Percentiles rank a stretch among this genome's conserved stretches.
Conservation (phyloP, 148 eudicot species). For the Fagopyrum esculentum region DNA sequence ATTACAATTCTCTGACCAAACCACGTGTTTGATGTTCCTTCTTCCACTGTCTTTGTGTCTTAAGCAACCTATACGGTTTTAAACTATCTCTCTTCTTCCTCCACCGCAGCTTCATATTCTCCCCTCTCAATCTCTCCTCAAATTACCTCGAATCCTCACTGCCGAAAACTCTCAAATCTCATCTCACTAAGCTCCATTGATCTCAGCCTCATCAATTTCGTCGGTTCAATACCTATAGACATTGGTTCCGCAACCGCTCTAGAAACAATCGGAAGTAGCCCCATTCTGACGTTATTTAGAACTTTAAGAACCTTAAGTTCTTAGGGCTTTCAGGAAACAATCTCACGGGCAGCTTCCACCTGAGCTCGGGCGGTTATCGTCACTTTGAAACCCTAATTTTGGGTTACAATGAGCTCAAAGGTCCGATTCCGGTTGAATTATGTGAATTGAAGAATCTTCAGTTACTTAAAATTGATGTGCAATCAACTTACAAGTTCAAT, state of each 20-base stretch:
- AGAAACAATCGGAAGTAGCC: conserved; percentile 48
- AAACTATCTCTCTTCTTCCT: no score
- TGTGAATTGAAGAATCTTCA: conserved; percentile 57
- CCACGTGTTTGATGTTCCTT: no score
- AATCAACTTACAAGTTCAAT: conserved; percentile 52
- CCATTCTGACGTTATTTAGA: conserved; percentile 41
- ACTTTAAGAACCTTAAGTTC: conserved; percentile 49
- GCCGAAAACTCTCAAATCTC: conserved; percentile 50
- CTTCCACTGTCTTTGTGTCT: no score
- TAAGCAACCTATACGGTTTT: no score
- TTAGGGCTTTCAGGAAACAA: conserved; percentile 83
- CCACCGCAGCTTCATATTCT: conserved; percentile 30
- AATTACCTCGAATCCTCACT: conserved; percentile 43
- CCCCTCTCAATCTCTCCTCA: conserved; percentile 19
- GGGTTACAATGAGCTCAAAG: conserved; percentile 18
- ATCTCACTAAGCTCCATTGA: conserved; percentile 48
- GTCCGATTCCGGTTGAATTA: conserved; percentile 57
- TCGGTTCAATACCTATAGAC: conserved; percentile 56
- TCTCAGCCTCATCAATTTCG: conserved; percentile 68
- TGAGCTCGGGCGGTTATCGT: conserved; percentile 48
- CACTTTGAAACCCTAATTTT: conserved; percentile 49
- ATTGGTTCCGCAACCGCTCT: conserved; percentile 47
- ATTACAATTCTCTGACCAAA: no score
- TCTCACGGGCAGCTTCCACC: conserved; percentile 50
- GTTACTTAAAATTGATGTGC: conserved; percentile 66